A percentile compares a stretch with the other conserved stretches of the same genome.
Evolutionary conservation across 306 rosid species (phyloP).

Genomic region (Trifolium fragiferum): DNA sequence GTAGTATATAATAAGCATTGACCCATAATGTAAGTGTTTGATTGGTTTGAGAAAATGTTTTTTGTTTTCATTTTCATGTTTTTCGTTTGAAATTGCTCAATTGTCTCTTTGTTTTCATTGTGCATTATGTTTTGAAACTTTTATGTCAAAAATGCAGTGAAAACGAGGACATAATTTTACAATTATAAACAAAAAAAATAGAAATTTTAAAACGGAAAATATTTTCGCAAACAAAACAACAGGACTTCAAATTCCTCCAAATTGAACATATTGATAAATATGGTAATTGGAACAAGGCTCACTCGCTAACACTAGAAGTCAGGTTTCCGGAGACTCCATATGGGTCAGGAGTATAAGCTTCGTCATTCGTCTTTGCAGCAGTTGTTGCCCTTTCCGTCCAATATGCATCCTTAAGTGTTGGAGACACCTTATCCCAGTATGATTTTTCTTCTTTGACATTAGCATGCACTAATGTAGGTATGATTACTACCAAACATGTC

Average conservation of each 20-base stretch:
- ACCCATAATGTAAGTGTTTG: background rate
- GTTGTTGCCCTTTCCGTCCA: slow-evolving; percentile 52
- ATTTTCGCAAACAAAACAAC: background rate
- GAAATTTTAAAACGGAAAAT: background rate
- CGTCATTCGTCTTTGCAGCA: slow-evolving; percentile 39
- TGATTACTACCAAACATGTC: slow-evolving; percentile 7
- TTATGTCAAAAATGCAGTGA: background rate
- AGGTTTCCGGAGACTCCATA: slow-evolving; percentile 47
- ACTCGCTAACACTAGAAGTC: slow-evolving; percentile 50
- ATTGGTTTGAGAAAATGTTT: background rate
- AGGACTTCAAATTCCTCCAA: background rate
- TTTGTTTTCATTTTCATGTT: background rate
- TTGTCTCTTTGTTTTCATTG: background rate
- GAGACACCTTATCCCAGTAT: background rate
- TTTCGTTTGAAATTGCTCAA: background rate
- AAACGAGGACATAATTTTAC: background rate
- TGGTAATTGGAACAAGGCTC: slow-evolving; percentile 12
- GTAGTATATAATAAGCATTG: background rate
- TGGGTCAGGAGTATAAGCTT: slow-evolving; percentile 53
- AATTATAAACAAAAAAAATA: background rate
- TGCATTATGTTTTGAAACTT: background rate
- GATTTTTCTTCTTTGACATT: slow-evolving; percentile 15
- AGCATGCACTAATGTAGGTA: slow-evolving; percentile 48
- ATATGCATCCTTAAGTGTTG: slow-evolving; percentile 36
- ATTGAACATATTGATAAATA: background rate